Base-by-base conservation (phyloP, 2,329 filamentous ascomycete species). In the Trichoderma koningii region DNA sequence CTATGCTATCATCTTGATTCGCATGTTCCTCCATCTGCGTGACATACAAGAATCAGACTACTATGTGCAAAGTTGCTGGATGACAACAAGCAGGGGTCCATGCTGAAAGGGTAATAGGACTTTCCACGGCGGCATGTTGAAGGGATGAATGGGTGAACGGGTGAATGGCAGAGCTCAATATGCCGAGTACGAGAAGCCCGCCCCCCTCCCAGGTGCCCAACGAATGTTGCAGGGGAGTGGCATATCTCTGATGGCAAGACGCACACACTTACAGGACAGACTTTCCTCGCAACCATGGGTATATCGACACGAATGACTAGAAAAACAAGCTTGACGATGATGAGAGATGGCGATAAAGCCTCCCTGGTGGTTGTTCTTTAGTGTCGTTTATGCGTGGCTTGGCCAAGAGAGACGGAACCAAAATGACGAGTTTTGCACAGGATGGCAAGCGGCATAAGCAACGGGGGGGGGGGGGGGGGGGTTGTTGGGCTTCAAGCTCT, bases 111-210 rank as follows among this genome's bases (percentile, higher is more conserved):
- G 17, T 44, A 21, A 52, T 23, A 21, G 17, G 9, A 7, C n/a
- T 7, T 7, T 30, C 5, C 28, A 7, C 28, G 3, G 28, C 7
- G 1, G 3, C 28, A 30, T 30, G 28, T 7, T 30, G 28, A 51
- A 51, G 42, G 57, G 57, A 30, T 62, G 50, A 62, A 62, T 45
- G 59, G 59, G n/a, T 62, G 48, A 62, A 62, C 21, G 59, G 59
- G 12, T 62, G 59, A 45, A 47, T 53, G 59, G 59, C 15, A n/a
- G 7, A 7, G 14, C 15, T 15, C n/a, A 12, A 61, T 61, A 23
- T 61, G 48, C 57, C 57, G 57, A 61, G 57, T 61, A 52, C 47
- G 47, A 61, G 57, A n/a, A 6, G 6, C 23, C 10, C 45, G n/a
- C n/a, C n/a, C n/a, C n/a, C n/a, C n/a, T n/a, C n/a, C 6, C 34